Conservation (phyloP, 257 asterid species). For the Salvia miltiorrhiza region DNA sequence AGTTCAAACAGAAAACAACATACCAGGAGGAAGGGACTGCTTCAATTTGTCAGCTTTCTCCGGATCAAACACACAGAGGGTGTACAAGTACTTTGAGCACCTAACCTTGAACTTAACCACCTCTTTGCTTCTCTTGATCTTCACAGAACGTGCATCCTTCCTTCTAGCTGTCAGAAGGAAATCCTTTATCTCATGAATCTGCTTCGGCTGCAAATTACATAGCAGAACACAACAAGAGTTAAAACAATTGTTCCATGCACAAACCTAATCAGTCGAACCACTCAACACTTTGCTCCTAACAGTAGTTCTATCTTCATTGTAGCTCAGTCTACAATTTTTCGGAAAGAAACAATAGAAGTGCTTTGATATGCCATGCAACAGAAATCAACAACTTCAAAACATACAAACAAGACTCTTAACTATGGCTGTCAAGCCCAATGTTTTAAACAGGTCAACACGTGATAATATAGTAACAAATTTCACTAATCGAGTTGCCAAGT, state of each 20-base stretch:
- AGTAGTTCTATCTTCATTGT: too few relatives aligned
- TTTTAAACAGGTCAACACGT: not conserved
- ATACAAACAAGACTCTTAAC: not conserved
- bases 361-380: not conserved
- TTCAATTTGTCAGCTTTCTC: slow-evolving; percentile 54
- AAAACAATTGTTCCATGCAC: not conserved
- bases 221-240: not conserved
- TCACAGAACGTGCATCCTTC: slow-evolving; percentile 54
- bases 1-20: not conserved
- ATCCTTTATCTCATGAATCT: slow-evolving; percentile 59
- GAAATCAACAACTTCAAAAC: not conserved
- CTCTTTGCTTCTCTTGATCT: slow-evolving; percentile 52
- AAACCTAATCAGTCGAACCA: not conserved
- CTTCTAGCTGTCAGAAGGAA: slow-evolving; percentile 57
- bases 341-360: not conserved
- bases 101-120: slow-evolving; percentile 57
- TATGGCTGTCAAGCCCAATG: not conserved
- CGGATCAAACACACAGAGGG: slow-evolving; percentile 48
- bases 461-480: not conserved
- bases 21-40: slow-evolving; percentile 64
- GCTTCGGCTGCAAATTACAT: slow-evolving; percentile 42
- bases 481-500: too few relatives aligned
- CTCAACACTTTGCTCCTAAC: not conserved
- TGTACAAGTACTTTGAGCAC: slow-evolving; percentile 55
- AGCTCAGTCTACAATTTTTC: not conserved